Conservation (phyloP, 805 yeast species). For the Cyberlindnera americana region DNA sequence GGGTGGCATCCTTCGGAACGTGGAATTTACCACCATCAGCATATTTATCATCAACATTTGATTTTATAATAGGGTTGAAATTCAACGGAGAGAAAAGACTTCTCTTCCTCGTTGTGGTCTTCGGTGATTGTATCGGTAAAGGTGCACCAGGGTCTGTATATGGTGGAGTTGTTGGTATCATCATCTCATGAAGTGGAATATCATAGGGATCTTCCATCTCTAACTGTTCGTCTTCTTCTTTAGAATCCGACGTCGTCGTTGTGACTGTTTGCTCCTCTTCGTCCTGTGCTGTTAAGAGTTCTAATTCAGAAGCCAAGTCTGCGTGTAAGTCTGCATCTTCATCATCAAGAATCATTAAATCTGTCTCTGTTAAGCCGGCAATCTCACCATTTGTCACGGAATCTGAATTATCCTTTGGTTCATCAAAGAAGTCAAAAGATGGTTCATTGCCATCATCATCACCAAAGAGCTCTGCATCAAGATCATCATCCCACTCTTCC, state of each 20-base stretch:
- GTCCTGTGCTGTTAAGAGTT: slow-evolving; percentile 12
- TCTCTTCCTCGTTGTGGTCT: slow-evolving; percentile 34
- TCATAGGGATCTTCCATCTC: slow-evolving; percentile 32
- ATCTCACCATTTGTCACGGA: slow-evolving; percentile 12
- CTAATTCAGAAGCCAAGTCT: slow-evolving; percentile 33
- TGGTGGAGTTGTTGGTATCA: slow-evolving; percentile 47
- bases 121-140: slow-evolving; percentile 53
- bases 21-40: slow-evolving; percentile 88
- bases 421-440: slow-evolving; percentile 26
- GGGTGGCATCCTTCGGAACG: slow-evolving; percentile 34
- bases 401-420: slow-evolving; percentile 17
- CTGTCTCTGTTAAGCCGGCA: slow-evolving; percentile 13
- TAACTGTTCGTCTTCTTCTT: slow-evolving; percentile 1
- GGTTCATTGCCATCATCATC: slow-evolving; percentile 29
- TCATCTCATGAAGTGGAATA: slow-evolving; percentile 58
- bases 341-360: slow-evolving; percentile 30
- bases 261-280: background rate
- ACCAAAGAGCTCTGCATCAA: slow-evolving; percentile 33
- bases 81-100: slow-evolving; percentile 80
- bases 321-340: slow-evolving; percentile 34
- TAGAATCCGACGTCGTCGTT: background rate
- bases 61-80: slow-evolving; percentile 76
- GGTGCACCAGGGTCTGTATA: slow-evolving; percentile 87
- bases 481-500: slow-evolving; percentile 29
- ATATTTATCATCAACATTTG: slow-evolving; percentile 80